Percentiles rank a stretch among this genome's conserved stretches.
Evolutionary conservation across 345 rosid species (phyloP).

Genomic region (Arabidopsis suecica): DNA sequence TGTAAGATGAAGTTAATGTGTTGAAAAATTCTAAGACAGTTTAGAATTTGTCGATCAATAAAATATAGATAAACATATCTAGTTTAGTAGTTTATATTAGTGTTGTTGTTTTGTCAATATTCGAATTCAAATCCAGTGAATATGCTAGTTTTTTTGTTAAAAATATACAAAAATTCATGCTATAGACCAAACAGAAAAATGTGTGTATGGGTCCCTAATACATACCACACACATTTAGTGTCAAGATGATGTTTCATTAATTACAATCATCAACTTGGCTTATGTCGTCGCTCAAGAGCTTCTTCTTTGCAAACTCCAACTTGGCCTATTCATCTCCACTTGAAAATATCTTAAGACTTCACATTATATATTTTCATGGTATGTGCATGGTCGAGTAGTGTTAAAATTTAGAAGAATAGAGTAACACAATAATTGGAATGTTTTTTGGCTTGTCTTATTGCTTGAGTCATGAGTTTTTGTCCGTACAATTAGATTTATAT

Average conservation of each 20-base stretch:
- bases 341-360: slow-evolving; percentile 7
- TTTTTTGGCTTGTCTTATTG: neutral
- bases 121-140: neutral
- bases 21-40: neutral
- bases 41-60: neutral
- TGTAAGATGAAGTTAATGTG: neutral
- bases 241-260: slow-evolving; percentile 31
- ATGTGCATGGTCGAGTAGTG: slow-evolving; percentile 16
- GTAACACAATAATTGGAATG: slow-evolving; percentile 2
- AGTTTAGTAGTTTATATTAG: neutral
- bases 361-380: slow-evolving; percentile 5
- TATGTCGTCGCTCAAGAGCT: slow-evolving; percentile 34
- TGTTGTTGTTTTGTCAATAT: too few species aligned
- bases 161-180: neutral
- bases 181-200: neutral
- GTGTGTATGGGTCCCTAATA: slow-evolving; percentile 3
- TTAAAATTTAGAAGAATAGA: neutral
- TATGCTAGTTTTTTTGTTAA: neutral
- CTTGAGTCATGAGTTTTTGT: neutral
- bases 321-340: slow-evolving; percentile 40
- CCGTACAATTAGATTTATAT: neutral
- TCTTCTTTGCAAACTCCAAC: slow-evolving; percentile 35
- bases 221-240: neutral
- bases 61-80: neutral
- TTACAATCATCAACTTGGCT: slow-evolving; percentile 42